Base-by-base conservation (phyloP, 768 basidiomycete genomes). In the Podaxis mareebaensis region DNA sequence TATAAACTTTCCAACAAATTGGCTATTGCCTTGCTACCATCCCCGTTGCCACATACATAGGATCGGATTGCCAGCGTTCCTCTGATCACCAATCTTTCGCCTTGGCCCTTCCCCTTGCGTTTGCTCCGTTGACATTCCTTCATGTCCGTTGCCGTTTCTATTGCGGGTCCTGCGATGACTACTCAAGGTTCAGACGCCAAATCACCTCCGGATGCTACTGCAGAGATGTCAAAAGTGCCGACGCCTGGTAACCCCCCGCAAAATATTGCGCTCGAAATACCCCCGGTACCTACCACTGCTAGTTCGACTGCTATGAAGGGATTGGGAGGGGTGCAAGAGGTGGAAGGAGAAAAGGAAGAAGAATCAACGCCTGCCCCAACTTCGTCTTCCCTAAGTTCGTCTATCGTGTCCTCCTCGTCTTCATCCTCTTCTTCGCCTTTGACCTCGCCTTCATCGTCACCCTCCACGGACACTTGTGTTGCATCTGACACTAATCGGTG, bases 391-490 rank as follows among this genome's bases (percentile, higher is more conserved):
- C 30, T 39, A 17, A 53, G 66, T 6, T 61, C 65, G 40, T 65
- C 67, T 15, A 58, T 63, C 20, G 20, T 57, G 13, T 62, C 62
- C 44, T 66, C 67, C 12, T 56, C 64, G 26, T 49, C 61, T 7
- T 53, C 60, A 22, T 39, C 60, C 30, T 52, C 65, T 1, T 61
- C 65, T 2, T 68, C 67, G 38, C 61, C 69, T 10, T 60, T 70
- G 4, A 56, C 67, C 20, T 53, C 70, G 15, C 63, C 66, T 17
- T 59, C 56, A 2, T 58, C 62, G 3, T 61, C 63, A 20, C 42
- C 61, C 36, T 48, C 61, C 39, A 53, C 61, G 8, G 49, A 64
- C 7, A 63, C 66, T n/a, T 51, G 58, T 8, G 53, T 53, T 38
- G 28, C 33, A 15, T 59, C 49, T 48, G 63, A 64, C 28, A 11